phyloP scores from a whole-genome alignment of 305 asterid species.

The Euphrasia arctica region DNA sequence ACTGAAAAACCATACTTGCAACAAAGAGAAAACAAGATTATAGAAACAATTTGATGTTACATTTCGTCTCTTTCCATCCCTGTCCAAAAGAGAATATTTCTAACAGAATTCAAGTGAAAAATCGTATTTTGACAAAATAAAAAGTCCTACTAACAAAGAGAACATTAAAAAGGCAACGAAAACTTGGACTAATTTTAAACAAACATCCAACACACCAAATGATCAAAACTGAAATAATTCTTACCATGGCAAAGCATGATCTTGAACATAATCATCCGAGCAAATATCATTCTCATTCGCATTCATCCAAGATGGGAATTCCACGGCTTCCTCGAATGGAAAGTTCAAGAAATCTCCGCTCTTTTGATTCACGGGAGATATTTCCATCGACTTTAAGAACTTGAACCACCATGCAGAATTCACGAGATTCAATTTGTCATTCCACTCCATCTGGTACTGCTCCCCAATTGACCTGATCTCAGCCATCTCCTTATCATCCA shows the following conservation, averaged over 20 bases:
- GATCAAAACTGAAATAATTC: constrained; percentile 7
- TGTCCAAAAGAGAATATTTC: background rate
- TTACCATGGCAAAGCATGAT: constrained; percentile 87
- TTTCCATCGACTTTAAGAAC: constrained; percentile 73
- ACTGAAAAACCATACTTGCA: background rate
- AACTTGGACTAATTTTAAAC: no score
- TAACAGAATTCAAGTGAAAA: background rate
- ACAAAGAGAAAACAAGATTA: background rate
- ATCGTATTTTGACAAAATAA: background rate
- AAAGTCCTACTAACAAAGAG: background rate
- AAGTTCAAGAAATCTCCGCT: constrained; percentile 37
- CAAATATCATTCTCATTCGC: constrained; percentile 49
- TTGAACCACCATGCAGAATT: constrained; percentile 93
- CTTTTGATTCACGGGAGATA: constrained; percentile 39
- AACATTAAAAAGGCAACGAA: background rate
- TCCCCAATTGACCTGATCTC: constrained; percentile 93
- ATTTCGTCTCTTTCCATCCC: background rate
- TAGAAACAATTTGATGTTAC: background rate
- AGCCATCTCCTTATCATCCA: constrained; percentile 88
- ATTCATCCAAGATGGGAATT: constrained; percentile 74
- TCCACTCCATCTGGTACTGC: constrained; percentile 94
- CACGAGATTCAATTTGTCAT: constrained; percentile 75
- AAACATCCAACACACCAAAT: background rate
- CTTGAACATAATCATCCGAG: constrained; percentile 51
- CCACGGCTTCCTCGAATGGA: constrained; percentile 75